Evolutionary conservation across 2,329 filamentous ascomycete genomes (phyloP), one percentile per base, ranked within the genome.

Genomic region (Beauveria bassiana): DNA sequence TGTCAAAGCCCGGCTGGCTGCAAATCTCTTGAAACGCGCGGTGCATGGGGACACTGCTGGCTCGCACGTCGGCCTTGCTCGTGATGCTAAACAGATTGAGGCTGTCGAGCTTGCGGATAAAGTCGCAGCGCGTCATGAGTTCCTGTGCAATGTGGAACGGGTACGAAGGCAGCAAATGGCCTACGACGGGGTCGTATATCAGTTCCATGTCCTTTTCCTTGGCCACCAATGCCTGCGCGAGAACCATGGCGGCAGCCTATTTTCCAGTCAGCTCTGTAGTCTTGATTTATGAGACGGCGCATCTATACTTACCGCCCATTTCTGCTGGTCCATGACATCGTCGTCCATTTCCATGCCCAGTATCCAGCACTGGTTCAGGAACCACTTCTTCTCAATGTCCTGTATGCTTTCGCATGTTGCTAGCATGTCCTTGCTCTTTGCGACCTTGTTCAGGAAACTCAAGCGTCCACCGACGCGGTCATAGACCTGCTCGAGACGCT

Each of bases 291-390:
- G 26, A 20, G 26, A 40, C 3, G 16, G 10, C 18, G 10, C 26
- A 59, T 20, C 26, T 8, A 26, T 45, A 83, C 87, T 76, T 79
- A 91, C 89, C 51, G 93, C 91, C 80, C 91, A 97, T 73, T 98
- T 97, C 72, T 98, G 92, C 74, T 97, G 90, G 70, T 97, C 91
- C 88, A 98, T 98, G 67, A 97, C 95, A 71, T 99, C 95, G 74
- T 98, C 95, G 68, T 98, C 95, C 88, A 90, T 89, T 64, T 88
- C 86, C 57, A 76, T 77, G 12, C 88, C 88, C 3, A 91, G 79
- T 63, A 90, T 88, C 81, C 87, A 89, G 75, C 87, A 90, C 70
- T 88, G 86, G 73, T 89, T 90, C 9, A 90, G 77, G 66, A 91
- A 88, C 87, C 88, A 91, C n/a, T 82, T 86, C 75, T 88, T 89